phyloP scores from a whole-genome alignment of 257 asterid species.

The Solanum piurae region DNA sequence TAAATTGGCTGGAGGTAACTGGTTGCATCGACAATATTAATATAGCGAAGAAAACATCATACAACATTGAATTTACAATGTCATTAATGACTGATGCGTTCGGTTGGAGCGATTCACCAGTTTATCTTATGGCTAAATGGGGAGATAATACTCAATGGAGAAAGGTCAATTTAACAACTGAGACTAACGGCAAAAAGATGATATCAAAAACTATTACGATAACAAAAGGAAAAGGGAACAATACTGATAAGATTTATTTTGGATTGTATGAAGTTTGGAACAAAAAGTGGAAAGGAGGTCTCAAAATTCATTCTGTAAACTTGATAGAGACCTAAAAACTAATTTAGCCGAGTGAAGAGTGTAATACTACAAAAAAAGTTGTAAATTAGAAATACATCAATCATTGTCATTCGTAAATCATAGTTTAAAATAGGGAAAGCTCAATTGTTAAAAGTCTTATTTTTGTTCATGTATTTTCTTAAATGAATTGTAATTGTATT shows the following conservation, averaged over 20 bases:
- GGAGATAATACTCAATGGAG: slow-evolving; percentile 5
- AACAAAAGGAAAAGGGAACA: neutral
- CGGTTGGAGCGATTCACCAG: slow-evolving; percentile 7
- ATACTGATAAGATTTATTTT: neutral
- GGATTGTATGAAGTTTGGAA: neutral
- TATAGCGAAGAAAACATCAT: neutral
- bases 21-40: neutral
- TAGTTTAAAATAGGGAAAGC: neutral
- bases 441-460: neutral
- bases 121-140: slow-evolving; percentile 20
- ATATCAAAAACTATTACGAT: neutral
- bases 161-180: neutral
- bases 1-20: slow-evolving; percentile 25
- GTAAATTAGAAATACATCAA: neutral
- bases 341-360: neutral
- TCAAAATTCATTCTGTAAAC: neutral
- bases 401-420: neutral
- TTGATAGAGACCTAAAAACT: neutral
- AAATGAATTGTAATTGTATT: neutral
- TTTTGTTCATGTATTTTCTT: neutral
- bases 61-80: slow-evolving; percentile 8
- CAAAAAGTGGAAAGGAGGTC: neutral
- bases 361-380: too few species aligned
- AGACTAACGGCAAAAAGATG: neutral
- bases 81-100: slow-evolving; percentile 18